A percentile compares a stretch with the other conserved stretches of the same genome.
Evolutionary conservation across 1,284 basidiomycete species (phyloP).

Genomic region (Leccinum solheimii): DNA sequence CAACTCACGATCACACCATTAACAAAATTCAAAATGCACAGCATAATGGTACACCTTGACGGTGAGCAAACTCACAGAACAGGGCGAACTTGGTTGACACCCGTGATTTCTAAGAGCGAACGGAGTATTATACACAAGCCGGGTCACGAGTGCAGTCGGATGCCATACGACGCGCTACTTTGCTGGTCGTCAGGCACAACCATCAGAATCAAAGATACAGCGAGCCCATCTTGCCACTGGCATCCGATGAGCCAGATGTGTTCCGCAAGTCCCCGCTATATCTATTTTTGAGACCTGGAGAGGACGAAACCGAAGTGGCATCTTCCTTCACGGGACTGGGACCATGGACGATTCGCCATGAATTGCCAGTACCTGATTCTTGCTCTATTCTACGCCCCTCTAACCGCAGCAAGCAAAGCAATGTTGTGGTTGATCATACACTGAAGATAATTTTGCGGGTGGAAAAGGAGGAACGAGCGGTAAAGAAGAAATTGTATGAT

Average conservation of each 20-base stretch:
- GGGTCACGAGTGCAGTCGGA: conserved; percentile 78
- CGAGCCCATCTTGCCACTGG: conserved; percentile 66
- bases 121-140: conserved; percentile 77
- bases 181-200: conserved; percentile 65
- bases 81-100: neutral
- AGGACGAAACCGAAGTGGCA: conserved; percentile 53
- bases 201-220: conserved; percentile 33
- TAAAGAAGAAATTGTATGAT: conserved; percentile 84
- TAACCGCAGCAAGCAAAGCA: conserved; percentile 80
- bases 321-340: conserved; percentile 73
- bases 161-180: conserved; percentile 61
- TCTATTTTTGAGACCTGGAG: conserved; percentile 41
- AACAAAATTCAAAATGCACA: conserved; percentile 81
- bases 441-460: conserved; percentile 87
- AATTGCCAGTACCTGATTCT: conserved; percentile 56
- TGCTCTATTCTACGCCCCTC: conserved; percentile 71
- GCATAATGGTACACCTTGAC: conserved; percentile 80
- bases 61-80: conserved; percentile 46
- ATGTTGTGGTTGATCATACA: conserved; percentile 77
- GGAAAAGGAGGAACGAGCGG: conserved; percentile 74
- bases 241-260: conserved; percentile 54
- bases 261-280: conserved; percentile 58
- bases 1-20: conserved; percentile 84
- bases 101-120: conserved; percentile 56
- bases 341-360: conserved; percentile 66